Evolutionary conservation across 2,329 filamentous ascomycete species (phyloP), one percentile per base, ranked within the genome.

Genomic region (Ilyonectria destructans): DNA sequence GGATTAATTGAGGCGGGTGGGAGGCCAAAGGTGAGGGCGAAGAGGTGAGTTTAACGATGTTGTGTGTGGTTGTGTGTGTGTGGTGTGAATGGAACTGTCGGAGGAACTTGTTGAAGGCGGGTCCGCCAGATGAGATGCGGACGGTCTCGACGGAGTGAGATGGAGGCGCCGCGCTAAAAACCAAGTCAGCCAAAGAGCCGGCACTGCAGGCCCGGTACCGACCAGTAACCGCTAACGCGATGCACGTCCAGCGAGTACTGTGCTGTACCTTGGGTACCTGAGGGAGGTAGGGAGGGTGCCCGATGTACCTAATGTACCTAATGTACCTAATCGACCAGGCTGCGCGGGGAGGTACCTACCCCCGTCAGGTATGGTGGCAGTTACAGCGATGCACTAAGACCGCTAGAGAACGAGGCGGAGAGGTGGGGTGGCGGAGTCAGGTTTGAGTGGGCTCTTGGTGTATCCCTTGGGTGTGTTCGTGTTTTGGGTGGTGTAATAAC

Each of bases 11-110:
- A 37, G 15, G 31, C n/a, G 8, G 13, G 43, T 15, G n/a, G 6
- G 31, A 57, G 21, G 37, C 31, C 19, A 19, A 62, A 48, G 48
- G 63, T n/a, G 49, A n/a, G n/a, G 29, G 35, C 12, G 54, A 40
- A 54, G 49, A 26, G 26, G 19, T 49, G 19, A 49, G 54, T 43
- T 54, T 40, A 43, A 29, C 54, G 54, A 56, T 56, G 54, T 43
- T 56, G 31, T 54, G 31, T 54, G 15, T 48, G 45, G 48, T 48
- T 37, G 31, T 43, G 45, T 62, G 59, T 29, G 54, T 57, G 43
- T 54, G 54, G 60, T 62, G 60, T 62, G 60, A 57, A 62, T 62
- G 52, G 60, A 62, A 57, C 52, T 46, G 52, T 57, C 60, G 54
- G 60, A 4, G 52, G 52, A 49, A 57, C 43, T 62, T 57, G 60